Evolutionary conservation across 805 yeast genomes (phyloP), one percentile per base, ranked within the genome.

Genomic region (Metschnikowia sp.): DNA sequence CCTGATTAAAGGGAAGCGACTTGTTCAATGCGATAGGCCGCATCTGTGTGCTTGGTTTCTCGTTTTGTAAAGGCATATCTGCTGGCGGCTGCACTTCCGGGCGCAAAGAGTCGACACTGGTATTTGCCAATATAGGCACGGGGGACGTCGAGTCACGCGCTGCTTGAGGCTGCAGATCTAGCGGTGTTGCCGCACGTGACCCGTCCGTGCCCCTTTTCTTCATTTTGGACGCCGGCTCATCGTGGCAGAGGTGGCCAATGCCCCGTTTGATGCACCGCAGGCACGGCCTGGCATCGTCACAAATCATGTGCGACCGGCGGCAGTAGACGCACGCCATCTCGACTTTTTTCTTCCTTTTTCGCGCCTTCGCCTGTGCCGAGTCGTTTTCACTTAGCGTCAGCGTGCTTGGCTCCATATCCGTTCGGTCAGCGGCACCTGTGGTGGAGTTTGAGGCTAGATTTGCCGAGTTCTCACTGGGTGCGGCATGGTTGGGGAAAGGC

Each of bases 281-380:
- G 59, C 96, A 88, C 7, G 94, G 82, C 58, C 88, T 66, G 15
- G 79, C 70, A 36, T 83, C 85, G 63, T 90, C 96, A 68, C 98
- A 91, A 30, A 89, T 86, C 91, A 91, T 88, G 64, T 91, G 98
- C 0, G 96, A 88, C 45, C 98, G 73, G 35, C 97, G 79, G 63
- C 97, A 91, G 61, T 87, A 91, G 1, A 91, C 86, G 68, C 98
- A 91, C 0, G 98, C 96, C 42, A 76, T 70, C 18, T 72, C 78
- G 11, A 78, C 81, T 58, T 82, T 81, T 59, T 77, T 69, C 64
- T 75, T 78, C 45, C 78, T 66, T 40, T 58, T 60, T 45, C 55
- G 57, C 13, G 40, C 46, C 19, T 46, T 47, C 8, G 37, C 40
- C 26, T 36, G 32, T 7, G 31, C 32, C n/a, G 36, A 22, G 7